phyloP scores from a whole-genome alignment of 345 rosid species.

The Corchorus capsularis region DNA sequence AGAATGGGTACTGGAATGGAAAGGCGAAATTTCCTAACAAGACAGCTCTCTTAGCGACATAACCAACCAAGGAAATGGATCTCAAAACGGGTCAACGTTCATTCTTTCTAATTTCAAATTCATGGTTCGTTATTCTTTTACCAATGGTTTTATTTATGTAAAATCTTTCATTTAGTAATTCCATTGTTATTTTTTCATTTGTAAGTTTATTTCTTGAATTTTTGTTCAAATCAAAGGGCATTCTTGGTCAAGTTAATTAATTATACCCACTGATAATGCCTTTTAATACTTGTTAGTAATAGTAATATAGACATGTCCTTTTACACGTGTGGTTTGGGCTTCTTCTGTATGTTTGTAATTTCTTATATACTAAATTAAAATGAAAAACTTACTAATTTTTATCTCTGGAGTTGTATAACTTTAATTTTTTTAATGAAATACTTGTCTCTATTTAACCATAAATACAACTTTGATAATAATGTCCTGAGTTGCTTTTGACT shows the following conservation, averaged over 20 bases:
- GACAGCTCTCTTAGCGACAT: conserved; percentile 18
- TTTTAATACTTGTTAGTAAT: neutral
- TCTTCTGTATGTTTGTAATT: too few species aligned
- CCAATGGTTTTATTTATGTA: neutral
- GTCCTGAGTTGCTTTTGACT: neutral
- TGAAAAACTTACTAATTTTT: too few species aligned
- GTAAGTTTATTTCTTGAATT: conserved; percentile 10
- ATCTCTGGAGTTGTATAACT: neutral
- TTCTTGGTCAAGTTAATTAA: neutral
- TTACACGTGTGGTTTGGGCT: too few species aligned
- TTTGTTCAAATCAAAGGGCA: neutral
- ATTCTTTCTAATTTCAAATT: neutral
- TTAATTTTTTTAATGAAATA: neutral
- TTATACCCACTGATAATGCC: too few species aligned
- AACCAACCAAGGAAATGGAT: neutral
- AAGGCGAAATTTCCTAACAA: neutral
- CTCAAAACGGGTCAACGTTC: neutral
- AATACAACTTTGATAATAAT: neutral
- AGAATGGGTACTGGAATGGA: conserved; percentile 11
- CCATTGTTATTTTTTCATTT: neutral
- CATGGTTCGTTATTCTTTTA: neutral
- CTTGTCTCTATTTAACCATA: neutral
- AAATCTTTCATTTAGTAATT: too few species aligned
- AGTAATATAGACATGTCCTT: neutral
- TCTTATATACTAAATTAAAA: too few species aligned